Evolutionary conservation across 2,329 filamentous ascomycete genomes (phyloP).

Genomic region (Epichloe gansuensis): DNA sequence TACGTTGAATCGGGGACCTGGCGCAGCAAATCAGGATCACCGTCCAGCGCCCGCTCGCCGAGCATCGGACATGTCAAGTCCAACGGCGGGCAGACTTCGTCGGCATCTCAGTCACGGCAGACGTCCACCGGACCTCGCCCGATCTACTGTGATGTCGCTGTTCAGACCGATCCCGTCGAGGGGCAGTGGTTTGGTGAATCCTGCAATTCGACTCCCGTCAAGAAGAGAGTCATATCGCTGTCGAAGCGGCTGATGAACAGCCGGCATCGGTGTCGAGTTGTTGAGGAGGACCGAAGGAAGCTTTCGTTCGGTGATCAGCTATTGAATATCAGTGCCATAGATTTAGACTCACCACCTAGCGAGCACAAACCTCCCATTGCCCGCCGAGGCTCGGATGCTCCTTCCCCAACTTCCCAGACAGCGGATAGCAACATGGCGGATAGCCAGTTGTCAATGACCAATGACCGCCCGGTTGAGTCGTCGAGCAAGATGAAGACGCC

Average conservation of each 20-base stretch:
- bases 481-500: conserved; percentile 26
- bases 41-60: conserved; percentile 29
- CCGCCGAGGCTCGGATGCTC: conserved; percentile 11
- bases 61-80: conserved; percentile 15
- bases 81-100: conserved; percentile 19
- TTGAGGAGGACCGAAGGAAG: conserved; percentile 25
- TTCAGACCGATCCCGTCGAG: conserved; percentile 43
- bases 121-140: conserved; percentile 25
- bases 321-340: conserved; percentile 24
- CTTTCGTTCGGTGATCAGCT: conserved; percentile 10
- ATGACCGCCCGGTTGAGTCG: not conserved
- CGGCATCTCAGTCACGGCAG: conserved; percentile 20
- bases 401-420: conserved; percentile 12
- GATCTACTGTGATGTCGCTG: conserved; percentile 36
- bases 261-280: conserved; percentile 29
- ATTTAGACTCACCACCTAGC: conserved; percentile 24
- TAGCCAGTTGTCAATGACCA: conserved; percentile 12
- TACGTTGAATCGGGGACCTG: conserved; percentile 43
- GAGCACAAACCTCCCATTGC: conserved; percentile 17
- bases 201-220: conserved; percentile 24
- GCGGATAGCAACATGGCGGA: conserved; percentile 19
- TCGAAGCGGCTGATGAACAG: conserved; percentile 39
- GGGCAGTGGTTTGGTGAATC: conserved; percentile 38
- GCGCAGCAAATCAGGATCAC: conserved; percentile 40
- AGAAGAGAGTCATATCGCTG: conserved; percentile 38